Evolutionary conservation across 495 filamentous ascomycete genomes (phyloP).

Genomic region (Aspergillus steynii): DNA sequence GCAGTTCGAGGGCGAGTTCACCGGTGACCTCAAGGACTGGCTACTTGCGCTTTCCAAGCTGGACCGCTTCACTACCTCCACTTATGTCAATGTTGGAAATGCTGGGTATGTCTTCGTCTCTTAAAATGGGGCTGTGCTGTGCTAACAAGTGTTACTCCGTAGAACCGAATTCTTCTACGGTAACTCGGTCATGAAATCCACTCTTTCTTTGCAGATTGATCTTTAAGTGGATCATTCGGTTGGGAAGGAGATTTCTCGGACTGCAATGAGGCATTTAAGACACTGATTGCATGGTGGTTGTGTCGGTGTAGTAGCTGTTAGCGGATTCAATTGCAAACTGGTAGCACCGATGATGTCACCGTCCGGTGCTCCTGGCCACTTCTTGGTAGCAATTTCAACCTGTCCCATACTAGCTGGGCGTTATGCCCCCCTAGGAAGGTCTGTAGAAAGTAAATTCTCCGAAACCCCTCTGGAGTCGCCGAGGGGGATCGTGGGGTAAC

Average conservation of each 20-base stretch:
- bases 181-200: conserved; percentile 30
- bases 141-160: neutral
- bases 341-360: neutral
- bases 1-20: conserved; percentile 36
- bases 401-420: neutral
- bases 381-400: neutral
- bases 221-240: conserved; percentile 10
- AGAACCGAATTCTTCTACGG: conserved; percentile 40
- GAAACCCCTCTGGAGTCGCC: neutral
- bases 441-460: neutral
- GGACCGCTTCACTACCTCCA: conserved; percentile 25
- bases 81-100: conserved; percentile 40
- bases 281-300: neutral
- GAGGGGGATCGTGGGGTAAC: neutral
- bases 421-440: neutral
- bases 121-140: neutral
- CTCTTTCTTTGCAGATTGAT: conserved; percentile 31
- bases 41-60: conserved; percentile 29
- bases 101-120: conserved; percentile 28
- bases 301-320: neutral
- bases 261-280: neutral
- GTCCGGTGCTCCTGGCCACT: neutral
- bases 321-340: neutral
- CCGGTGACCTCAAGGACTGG: conserved; percentile 41
- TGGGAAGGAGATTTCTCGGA: neutral